Evolutionary conservation across 2,329 filamentous ascomycete genomes (phyloP).

Genomic region (Alternaria angustiovoidea): DNA sequence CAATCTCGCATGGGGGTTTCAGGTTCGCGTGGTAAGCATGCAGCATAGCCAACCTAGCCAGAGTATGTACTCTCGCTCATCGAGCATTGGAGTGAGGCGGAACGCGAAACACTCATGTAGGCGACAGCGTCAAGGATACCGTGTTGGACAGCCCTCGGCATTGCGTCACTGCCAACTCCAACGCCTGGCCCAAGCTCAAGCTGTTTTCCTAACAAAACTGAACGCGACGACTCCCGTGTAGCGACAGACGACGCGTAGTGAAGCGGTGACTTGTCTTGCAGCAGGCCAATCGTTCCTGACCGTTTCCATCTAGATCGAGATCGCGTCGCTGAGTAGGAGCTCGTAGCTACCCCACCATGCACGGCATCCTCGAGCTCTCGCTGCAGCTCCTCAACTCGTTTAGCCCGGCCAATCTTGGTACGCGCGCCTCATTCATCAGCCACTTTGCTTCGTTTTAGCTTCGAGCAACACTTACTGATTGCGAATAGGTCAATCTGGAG

Average conservation of each 20-base stretch:
- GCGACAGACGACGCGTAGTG: slow-evolving; percentile 3
- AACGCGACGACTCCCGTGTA: neutral
- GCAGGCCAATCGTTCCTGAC: too few relatives aligned
- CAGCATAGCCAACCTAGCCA: neutral
- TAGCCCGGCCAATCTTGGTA: slow-evolving; percentile 27
- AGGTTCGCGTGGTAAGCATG: neutral
- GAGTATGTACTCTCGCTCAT: neutral
- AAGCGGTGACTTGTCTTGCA: neutral
- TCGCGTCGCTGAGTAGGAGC: slow-evolving; percentile 8
- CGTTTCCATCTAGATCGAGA: neutral
- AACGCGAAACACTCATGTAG: neutral
- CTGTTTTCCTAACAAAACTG: slow-evolving; percentile 2
- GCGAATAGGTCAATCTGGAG: slow-evolving; percentile 14
- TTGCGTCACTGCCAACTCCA: slow-evolving; percentile 15
- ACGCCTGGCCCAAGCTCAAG: slow-evolving; percentile 8
- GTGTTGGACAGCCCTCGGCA: slow-evolving; percentile 7
- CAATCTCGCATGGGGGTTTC: neutral
- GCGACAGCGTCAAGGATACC: slow-evolving; percentile 2
- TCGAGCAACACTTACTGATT: slow-evolving; percentile 1
- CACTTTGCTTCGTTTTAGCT: neutral
- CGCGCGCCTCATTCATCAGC: slow-evolving; percentile 6
- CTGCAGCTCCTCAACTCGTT: slow-evolving; percentile 35
- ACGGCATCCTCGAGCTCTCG: slow-evolving; percentile 35
- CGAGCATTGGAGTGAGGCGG: neutral
- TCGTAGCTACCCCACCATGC: slow-evolving; percentile 28